Evolutionary conservation across 768 basidiomycete species (phyloP).

Genomic region (Lactarius sanguifluus): DNA sequence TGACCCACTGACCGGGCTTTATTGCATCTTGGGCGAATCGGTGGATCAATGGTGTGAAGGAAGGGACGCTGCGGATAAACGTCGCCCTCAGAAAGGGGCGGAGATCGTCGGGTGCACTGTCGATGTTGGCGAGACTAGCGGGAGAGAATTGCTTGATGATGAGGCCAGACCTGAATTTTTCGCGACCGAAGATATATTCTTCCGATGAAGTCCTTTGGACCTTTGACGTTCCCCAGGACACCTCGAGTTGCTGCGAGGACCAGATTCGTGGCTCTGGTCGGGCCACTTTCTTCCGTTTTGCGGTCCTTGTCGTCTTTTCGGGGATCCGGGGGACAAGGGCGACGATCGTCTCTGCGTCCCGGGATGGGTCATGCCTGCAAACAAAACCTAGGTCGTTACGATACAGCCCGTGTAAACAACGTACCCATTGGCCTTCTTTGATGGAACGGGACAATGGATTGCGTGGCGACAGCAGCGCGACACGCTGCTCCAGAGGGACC

Average conservation of each 20-base stretch:
- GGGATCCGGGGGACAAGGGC: background rate
- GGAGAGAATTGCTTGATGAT: background rate
- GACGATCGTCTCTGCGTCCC: background rate
- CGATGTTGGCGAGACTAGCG: background rate
- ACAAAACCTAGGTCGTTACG: background rate
- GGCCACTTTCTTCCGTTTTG: background rate
- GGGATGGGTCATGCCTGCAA: background rate
- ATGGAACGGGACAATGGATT: background rate
- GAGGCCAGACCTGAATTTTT: background rate
- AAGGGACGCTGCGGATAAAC: background rate
- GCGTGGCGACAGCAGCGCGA: background rate
- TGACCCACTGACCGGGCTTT: background rate
- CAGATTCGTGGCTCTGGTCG: background rate
- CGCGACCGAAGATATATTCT: background rate
- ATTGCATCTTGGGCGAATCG: background rate
- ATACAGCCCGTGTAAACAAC: background rate
- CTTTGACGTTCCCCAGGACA: background rate
- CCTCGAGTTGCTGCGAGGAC: background rate
- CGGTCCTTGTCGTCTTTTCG: too few species aligned
- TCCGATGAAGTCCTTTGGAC: background rate
- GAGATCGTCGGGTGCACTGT: background rate
- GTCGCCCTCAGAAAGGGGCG: background rate
- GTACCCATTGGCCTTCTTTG: background rate
- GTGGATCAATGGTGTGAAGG: background rate
- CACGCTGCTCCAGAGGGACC: background rate